Conservation (phyloP, 768 basidiomycete species). For the Auricularia sp. region DNA sequence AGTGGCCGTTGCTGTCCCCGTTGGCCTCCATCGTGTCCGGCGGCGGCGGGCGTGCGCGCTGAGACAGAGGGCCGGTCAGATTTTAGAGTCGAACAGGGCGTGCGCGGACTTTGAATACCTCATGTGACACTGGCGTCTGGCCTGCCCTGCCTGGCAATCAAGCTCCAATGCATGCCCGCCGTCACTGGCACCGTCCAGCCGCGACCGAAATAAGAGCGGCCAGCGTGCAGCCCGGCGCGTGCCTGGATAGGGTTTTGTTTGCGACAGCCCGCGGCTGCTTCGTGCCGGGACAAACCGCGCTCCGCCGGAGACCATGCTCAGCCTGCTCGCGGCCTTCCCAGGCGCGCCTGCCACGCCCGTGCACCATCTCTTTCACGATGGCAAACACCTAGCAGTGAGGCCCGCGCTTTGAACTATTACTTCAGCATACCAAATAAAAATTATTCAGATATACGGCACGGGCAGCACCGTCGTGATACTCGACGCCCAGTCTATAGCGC, state of each 20-base stretch:
- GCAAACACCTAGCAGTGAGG: background rate
- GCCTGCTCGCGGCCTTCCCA: background rate
- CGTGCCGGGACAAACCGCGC: background rate
- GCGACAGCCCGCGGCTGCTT: background rate
- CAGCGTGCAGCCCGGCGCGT: background rate
- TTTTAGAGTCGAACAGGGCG: background rate
- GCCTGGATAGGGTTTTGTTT: background rate
- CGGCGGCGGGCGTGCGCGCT: background rate
- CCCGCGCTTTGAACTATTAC: background rate
- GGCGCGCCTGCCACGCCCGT: background rate
- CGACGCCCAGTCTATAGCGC: slow-evolving; percentile 53
- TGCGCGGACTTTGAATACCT: background rate
- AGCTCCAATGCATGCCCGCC: too few species aligned
- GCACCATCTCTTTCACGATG: background rate
- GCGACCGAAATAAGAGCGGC: background rate
- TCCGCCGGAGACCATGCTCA: background rate
- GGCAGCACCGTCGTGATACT: slow-evolving; percentile 47
- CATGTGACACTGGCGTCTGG: too few species aligned
- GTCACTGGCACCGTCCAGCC: too few species aligned
- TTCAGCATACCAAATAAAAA: background rate
- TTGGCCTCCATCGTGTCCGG: background rate
- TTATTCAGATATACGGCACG: background rate
- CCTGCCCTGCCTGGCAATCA: too few species aligned
- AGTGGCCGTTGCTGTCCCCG: background rate
- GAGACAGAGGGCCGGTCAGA: background rate